Evolutionary conservation across 78 protist genomes (phyloP).

Genomic region (Dictyostelium intermedium): DNA sequence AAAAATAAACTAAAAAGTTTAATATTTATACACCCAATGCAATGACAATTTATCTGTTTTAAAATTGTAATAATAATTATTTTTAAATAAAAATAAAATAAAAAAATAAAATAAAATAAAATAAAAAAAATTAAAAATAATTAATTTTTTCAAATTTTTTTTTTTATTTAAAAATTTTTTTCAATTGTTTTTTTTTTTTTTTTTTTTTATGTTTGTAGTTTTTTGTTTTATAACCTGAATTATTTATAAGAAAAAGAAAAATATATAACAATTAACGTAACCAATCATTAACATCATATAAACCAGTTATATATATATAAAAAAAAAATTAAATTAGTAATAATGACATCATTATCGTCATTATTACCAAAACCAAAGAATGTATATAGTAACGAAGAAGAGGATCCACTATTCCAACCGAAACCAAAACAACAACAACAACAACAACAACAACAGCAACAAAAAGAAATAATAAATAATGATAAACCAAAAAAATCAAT

Average conservation of each 20-base stretch:
- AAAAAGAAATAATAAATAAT: background rate
- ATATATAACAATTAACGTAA: background rate
- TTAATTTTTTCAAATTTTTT: background rate
- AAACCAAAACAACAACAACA: background rate
- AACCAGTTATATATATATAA: background rate
- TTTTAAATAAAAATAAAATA: background rate
- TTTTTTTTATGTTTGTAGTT: background rate
- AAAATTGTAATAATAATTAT: no score
- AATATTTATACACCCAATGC: background rate
- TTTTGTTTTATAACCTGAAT: background rate
- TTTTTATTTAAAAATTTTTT: background rate
- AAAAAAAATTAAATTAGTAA: no score
- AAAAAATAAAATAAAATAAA: background rate
- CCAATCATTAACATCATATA: no score
- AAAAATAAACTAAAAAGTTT: background rate
- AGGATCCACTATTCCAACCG: conserved; percentile 26
- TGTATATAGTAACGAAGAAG: conserved; percentile 42
- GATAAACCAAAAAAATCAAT: background rate
- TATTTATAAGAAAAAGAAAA: background rate
- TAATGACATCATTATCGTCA: conserved; percentile 2
- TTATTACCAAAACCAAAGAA: conserved; percentile 50
- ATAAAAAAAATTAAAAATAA: background rate
- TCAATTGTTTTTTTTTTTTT: background rate
- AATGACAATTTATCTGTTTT: background rate
- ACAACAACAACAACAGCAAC: background rate